phyloP scores from a whole-genome alignment of 306 rosid species.

The Vigna reflexopilosa region DNA sequence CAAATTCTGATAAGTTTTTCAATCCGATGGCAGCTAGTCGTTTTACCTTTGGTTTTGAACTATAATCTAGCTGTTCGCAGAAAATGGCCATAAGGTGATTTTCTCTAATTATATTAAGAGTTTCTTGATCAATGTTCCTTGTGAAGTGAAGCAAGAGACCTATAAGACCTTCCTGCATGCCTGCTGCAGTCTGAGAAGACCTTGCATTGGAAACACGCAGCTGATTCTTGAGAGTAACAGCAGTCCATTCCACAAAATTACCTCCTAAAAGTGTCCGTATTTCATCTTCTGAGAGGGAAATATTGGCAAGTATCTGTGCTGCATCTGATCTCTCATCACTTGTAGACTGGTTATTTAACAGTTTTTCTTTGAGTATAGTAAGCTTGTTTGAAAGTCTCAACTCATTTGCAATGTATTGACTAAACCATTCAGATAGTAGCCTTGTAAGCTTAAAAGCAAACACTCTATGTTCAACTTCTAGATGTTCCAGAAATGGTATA shows the following conservation, averaged over 20 bases:
- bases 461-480: constrained; percentile 59
- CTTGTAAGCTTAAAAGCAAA: constrained; percentile 60
- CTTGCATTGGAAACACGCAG: constrained; percentile 44
- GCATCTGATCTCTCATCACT: constrained; percentile 64
- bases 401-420: constrained; percentile 57
- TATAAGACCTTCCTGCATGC: constrained; percentile 69
- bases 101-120: constrained; percentile 49
- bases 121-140: constrained; percentile 50
- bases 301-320: constrained; percentile 60
- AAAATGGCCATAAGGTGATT: constrained; percentile 58
- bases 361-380: constrained; percentile 52
- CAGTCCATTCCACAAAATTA: constrained; percentile 56
- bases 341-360: constrained; percentile 52
- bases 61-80: constrained; percentile 55
- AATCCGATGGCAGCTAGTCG: constrained; percentile 55
- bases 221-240: constrained; percentile 50
- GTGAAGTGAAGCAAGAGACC: constrained; percentile 59
- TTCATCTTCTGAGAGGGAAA: constrained; percentile 56
- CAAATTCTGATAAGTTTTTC: constrained; percentile 63
- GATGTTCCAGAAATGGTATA: constrained; percentile 54
- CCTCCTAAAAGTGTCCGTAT: constrained; percentile 54
- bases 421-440: constrained; percentile 57
- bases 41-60: constrained; percentile 58
- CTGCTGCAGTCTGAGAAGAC: constrained; percentile 48
- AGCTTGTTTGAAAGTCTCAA: constrained; percentile 56